Evolutionary conservation across 1,284 basidiomycete species (phyloP).

Genomic region (Trametes versicolor): DNA sequence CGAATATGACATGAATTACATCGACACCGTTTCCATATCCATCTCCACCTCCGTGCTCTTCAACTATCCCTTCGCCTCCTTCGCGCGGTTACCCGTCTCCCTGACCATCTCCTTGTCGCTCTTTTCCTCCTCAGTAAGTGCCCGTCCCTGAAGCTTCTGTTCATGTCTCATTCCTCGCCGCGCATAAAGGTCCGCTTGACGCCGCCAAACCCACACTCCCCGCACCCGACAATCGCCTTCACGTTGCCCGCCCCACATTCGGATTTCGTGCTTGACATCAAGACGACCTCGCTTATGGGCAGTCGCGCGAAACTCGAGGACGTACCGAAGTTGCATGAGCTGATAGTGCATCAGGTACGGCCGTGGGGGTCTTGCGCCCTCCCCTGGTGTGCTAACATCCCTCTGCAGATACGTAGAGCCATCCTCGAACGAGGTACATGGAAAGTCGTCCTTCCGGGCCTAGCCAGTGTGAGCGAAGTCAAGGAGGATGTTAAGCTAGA

Average conservation of each 20-base stretch:
- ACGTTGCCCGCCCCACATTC: slow-evolving; percentile 56
- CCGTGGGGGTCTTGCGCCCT: slow-evolving; percentile 37
- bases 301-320: slow-evolving; percentile 86
- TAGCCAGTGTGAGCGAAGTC: slow-evolving; percentile 57
- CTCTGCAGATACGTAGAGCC: slow-evolving; percentile 45
- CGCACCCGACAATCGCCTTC: slow-evolving; percentile 61
- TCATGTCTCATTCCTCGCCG: neutral
- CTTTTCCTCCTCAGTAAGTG: slow-evolving; percentile 73
- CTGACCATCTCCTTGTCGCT: slow-evolving; percentile 81
- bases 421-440: slow-evolving; percentile 72
- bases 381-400: neutral
- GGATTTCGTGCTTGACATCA: slow-evolving; percentile 67
- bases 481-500: slow-evolving; percentile 56
- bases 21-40: slow-evolving; percentile 76
- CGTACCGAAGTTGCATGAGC: slow-evolving; percentile 84
- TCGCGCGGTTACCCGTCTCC: slow-evolving; percentile 83
- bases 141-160: neutral
- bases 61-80: slow-evolving; percentile 82
- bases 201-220: slow-evolving; percentile 45
- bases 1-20: slow-evolving; percentile 75
- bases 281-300: slow-evolving; percentile 82
- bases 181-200: slow-evolving; percentile 45
- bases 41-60: slow-evolving; percentile 85
- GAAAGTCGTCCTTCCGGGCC: slow-evolving; percentile 74
- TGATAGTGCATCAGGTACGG: slow-evolving; percentile 80